phyloP scores from a whole-genome alignment of 164 flowering plant genomes.

The Taxillus chinensis region DNA sequence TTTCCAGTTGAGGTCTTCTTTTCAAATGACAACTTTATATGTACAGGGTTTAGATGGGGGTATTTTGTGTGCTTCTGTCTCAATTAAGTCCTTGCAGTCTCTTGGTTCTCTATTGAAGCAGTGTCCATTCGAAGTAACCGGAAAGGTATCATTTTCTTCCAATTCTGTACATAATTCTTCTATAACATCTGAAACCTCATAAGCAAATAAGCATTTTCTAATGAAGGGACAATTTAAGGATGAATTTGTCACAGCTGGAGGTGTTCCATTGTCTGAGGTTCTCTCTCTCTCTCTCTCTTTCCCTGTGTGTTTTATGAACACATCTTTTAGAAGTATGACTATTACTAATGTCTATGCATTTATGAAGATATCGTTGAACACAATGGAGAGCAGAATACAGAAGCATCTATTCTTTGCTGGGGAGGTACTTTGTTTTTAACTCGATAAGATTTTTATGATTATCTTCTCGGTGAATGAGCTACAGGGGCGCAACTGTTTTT shows the following conservation, averaged over 20 bases:
- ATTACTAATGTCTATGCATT: not conserved
- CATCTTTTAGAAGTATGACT: not conserved
- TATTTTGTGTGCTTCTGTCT: constrained; percentile 64
- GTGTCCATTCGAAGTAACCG: constrained; percentile 54
- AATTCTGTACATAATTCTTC: too few relatives aligned
- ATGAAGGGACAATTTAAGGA: constrained; percentile 91
- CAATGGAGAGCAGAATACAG: constrained; percentile 79
- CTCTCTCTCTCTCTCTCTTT: constrained; percentile 13
- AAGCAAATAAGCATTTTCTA: not conserved
- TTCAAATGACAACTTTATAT: constrained; percentile 1
- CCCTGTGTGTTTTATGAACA: not conserved
- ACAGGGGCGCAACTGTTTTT: not conserved
- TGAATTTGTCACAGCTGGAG: constrained; percentile 98
- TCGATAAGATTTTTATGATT: not conserved
- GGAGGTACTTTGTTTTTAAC: constrained; percentile 45
- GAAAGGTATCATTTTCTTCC: constrained; percentile 47
- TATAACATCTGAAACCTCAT: too few relatives aligned
- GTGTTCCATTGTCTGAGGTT: constrained; percentile 92
- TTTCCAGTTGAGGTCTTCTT: not conserved
- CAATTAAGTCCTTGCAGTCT: constrained; percentile 46
- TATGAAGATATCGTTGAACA: constrained; percentile 53
- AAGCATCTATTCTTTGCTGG: constrained; percentile 75
- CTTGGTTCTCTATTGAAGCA: constrained; percentile 54
- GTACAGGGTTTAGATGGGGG: constrained; percentile 58
- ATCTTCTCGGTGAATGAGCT: not conserved